A percentile compares a stretch with the other conserved stretches of the same genome.
These are phyloP conservation scores for Fusarium camptoceras DNA, from an alignment of 2,329 filamentous ascomycete species.

Conservation along the genomic window DNA sequence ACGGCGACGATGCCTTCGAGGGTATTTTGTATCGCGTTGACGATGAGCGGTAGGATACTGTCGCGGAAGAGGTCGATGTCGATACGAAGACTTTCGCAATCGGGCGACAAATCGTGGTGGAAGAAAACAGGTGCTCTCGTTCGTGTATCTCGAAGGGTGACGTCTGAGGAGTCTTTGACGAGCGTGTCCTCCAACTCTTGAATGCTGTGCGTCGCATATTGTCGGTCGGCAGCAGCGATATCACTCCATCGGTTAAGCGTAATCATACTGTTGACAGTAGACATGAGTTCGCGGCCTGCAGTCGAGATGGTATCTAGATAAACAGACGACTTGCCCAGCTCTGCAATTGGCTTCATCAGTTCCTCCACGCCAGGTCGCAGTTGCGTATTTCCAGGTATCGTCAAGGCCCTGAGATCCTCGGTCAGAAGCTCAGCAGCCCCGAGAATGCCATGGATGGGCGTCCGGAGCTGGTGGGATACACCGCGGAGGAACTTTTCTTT, in stretches of 20 bases:
- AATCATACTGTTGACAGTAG: conserved; percentile 59
- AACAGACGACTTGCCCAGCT: conserved; percentile 8
- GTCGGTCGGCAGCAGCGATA: conserved; percentile 46
- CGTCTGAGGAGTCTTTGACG: conserved; percentile 16
- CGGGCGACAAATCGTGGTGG: conserved; percentile 21
- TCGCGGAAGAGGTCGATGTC: conserved; percentile 57
- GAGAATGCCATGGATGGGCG: conserved; percentile 61
- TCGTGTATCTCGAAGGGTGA: conserved; percentile 8
- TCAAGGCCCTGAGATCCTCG: conserved; percentile 53
- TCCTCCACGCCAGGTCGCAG: background rate
- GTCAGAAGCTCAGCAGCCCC: conserved; percentile 53
- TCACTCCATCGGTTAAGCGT: conserved; percentile 56
- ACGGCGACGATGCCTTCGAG: conserved; percentile 52
- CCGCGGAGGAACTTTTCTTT: conserved; percentile 60
- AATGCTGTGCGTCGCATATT: conserved; percentile 43
- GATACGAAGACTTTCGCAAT: conserved; percentile 48
- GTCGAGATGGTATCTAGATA: conserved; percentile 53
- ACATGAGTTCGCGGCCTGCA: conserved; percentile 57
- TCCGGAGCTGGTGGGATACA: conserved; percentile 60
- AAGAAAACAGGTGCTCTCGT: conserved; percentile 35
- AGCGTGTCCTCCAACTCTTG: conserved; percentile 28
- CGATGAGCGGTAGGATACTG: conserved; percentile 55
- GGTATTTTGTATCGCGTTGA: conserved; percentile 58
- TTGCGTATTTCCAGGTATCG: background rate
- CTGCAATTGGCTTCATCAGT: conserved; percentile 6